Evolutionary conservation across 306 rosid species (phyloP), one percentile per base, ranked within the genome.

Genomic region (Cicer arietinum): DNA sequence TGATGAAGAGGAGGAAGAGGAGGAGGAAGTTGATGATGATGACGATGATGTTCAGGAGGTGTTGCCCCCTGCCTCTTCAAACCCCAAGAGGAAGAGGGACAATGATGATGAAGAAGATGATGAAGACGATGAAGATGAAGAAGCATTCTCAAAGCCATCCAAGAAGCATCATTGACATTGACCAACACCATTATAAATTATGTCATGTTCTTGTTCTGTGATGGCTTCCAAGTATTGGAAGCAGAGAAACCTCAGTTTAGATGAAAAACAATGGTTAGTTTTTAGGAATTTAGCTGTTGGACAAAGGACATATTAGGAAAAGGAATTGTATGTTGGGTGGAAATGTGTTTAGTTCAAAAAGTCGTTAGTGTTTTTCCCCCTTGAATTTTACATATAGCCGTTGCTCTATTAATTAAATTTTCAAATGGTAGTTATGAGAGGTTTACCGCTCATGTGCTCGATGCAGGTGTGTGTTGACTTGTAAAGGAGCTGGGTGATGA

Each of bases 31-130:
- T 10, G 97, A 84, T 60, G 97, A 85, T 1, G 88, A 90, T 2
- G 88, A 86, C 0, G 88, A 85, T 3, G 85, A 89, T 60, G 87
- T 86, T 77, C 94, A 81, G 82, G 90, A 81, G 81, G 90, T 82
- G 73, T 68, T 79, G 73, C 90, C 96, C 45, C 84, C 96, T 0
- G 25, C 84, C 7, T 83, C 93, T 46, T 85, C 93, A 12, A 80
- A 83, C n/a, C 80, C n/a, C 7, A 92, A 92, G 86, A 84, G 97
- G 80, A 90, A 90, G 89, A 90, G 97, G 74, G 89, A 88, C 53
- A 89, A 13, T 0, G 88, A 79, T 0, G 67, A 11, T 0, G 72
- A 71, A 1, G 86, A 71, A 1, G 86, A 71, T 0, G 92, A 79
- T 0, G 95, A 85, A 6, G 81, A 81, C 7, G 20, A 45, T 4